Evolutionary conservation across 192 early-diverging fungal genomes (phyloP).

Genomic region (Umbelopsis sp.): DNA sequence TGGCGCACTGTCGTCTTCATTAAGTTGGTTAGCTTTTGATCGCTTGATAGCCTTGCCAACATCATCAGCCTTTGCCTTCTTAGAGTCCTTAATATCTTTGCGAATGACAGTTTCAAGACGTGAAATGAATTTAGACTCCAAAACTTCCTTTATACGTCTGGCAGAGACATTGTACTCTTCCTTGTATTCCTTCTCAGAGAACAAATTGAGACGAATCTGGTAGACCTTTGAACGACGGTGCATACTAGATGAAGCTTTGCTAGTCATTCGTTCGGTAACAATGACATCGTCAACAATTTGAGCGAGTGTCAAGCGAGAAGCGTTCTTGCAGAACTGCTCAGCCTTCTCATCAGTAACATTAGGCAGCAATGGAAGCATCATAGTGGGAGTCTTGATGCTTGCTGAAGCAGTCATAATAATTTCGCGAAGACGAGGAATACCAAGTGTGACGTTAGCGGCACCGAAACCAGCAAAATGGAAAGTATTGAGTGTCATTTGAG

Average conservation of each 20-base stretch:
- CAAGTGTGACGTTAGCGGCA: slow-evolving; percentile 98
- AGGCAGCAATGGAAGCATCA: slow-evolving; percentile 80
- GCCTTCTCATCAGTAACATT: slow-evolving; percentile 68
- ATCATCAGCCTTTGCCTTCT: slow-evolving; percentile 41
- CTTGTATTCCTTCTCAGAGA: slow-evolving; percentile 75
- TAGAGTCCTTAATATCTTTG: slow-evolving; percentile 71
- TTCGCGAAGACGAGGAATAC: slow-evolving; percentile 99
- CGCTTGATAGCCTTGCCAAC: slow-evolving; percentile 36
- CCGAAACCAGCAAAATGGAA: slow-evolving; percentile 99
- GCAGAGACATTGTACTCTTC: slow-evolving; percentile 75
- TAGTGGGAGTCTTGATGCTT: slow-evolving; percentile 89
- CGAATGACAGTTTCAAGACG: slow-evolving; percentile 75
- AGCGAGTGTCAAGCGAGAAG: slow-evolving; percentile 74
- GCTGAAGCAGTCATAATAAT: slow-evolving; percentile 98
- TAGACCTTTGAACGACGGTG: slow-evolving; percentile 74
- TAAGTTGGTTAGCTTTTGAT: slow-evolving; percentile 34
- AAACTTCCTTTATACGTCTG: slow-evolving; percentile 68
- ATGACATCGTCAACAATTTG: slow-evolving; percentile 87
- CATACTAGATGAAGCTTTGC: slow-evolving; percentile 45
- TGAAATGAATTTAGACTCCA: slow-evolving; percentile 76
- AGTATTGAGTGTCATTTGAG: slow-evolving; percentile 99
- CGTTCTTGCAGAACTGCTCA: slow-evolving; percentile 67
- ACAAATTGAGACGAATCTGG: slow-evolving; percentile 83
- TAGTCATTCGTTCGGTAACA: slow-evolving; percentile 76
- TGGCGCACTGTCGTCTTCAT: slow-evolving; percentile 46